These are phyloP conservation scores for Choanephora cucurbitarum DNA, from an alignment of 371 early-diverging fungal genomes.

Conservation along the genomic window DNA sequence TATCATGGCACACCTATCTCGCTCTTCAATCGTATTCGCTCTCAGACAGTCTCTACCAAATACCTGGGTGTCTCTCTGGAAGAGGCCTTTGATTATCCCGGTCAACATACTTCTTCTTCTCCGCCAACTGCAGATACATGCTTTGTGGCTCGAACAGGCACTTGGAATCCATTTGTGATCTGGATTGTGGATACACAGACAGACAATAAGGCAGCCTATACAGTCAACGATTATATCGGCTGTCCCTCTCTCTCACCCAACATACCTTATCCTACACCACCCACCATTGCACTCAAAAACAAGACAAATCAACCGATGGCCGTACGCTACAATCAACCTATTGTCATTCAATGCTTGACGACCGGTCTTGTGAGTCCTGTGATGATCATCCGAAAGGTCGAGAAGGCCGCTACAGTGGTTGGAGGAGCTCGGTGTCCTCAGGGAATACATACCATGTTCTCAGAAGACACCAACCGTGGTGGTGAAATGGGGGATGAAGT, in stretches of 20 bases:
- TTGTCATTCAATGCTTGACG: constrained; percentile 73
- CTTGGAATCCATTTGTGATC: constrained; percentile 83
- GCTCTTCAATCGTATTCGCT: constrained; percentile 83
- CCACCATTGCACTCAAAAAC: constrained; percentile 60
- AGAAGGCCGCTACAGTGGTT: constrained; percentile 73
- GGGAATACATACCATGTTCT: constrained; percentile 59
- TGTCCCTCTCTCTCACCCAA: constrained; percentile 26
- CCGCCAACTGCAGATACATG: constrained; percentile 45
- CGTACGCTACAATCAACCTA: constrained; percentile 76
- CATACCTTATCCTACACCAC: constrained; percentile 64
- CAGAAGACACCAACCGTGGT: too few species aligned
- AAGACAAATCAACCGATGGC: constrained; percentile 56
- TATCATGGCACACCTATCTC: constrained; percentile 83
- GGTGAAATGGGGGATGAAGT: constrained; percentile 53
- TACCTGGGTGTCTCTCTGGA: constrained; percentile 75
- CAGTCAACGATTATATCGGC: constrained; percentile 33
- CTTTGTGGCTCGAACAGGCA: constrained; percentile 70
- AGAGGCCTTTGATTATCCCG: constrained; percentile 38
- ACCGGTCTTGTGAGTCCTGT: constrained; percentile 79
- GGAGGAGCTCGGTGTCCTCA: constrained; percentile 48
- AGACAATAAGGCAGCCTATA: constrained; percentile 41
- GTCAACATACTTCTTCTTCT: constrained; percentile 11
- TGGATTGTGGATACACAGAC: constrained; percentile 68
- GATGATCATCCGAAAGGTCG: constrained; percentile 79
- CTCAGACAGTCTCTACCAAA: constrained; percentile 87